A percentile compares a stretch with the other conserved stretches of the same genome.
Conservation (phyloP, 2,329 filamentous ascomycete genomes). For the Blastomyces emzantsi region DNA sequence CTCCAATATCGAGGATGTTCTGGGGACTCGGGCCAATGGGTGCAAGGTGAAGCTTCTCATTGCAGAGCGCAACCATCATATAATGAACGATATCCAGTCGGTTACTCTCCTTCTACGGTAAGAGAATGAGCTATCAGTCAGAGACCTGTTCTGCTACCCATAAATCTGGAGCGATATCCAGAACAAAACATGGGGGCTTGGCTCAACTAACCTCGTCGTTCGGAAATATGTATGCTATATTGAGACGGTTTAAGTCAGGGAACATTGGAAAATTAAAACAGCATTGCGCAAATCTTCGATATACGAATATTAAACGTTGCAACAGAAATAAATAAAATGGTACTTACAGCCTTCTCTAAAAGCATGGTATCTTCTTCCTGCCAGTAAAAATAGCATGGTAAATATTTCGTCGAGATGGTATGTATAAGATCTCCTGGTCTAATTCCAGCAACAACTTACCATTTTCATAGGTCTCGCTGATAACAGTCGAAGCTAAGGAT, state of each 20-base stretch:
- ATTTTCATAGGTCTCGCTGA: conserved; percentile 5
- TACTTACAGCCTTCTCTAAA: conserved; percentile 6
- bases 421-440: neutral
- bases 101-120: conserved; percentile 21
- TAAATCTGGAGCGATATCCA: neutral
- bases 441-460: neutral
- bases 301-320: neutral
- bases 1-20: conserved; percentile 24
- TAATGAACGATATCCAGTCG: conserved; percentile 34
- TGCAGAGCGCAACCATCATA: conserved; percentile 19
- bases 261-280: neutral
- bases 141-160: neutral
- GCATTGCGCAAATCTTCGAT: neutral
- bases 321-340: neutral
- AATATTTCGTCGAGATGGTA: neutral
- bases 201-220: conserved; percentile 27
- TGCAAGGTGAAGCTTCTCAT: conserved; percentile 25
- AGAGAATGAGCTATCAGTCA: neutral
- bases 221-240: conserved; percentile 23
- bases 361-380: conserved; percentile 5
- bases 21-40: conserved; percentile 18
- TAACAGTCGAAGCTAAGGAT: conserved; percentile 1
- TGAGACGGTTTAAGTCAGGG: neutral
- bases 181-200: neutral
- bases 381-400: neutral